Base-by-base conservation (phyloP, 352 stramenopile species). In the Lagenidium giganteum region DNA sequence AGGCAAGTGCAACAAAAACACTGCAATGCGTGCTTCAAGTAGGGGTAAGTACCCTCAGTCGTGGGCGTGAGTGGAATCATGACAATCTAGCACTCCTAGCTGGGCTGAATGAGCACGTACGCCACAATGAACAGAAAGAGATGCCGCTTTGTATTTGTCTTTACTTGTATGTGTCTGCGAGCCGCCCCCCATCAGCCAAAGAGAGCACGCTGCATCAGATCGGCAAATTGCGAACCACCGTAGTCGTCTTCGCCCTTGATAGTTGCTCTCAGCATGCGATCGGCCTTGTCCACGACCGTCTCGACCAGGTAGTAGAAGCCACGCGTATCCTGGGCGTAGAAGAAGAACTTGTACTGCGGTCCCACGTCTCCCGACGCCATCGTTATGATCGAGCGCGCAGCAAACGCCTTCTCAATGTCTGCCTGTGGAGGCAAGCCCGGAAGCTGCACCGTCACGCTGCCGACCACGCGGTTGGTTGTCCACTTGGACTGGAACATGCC, bases 311-410 rank as follows among this genome's bases (percentile, higher is more conserved):
- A 91, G 35, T 74, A 80, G 8, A 60, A 50, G 8, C 72, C 70
- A 23, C 75, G 61, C 12, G 56, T 59, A 53, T 88, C 75, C 54
- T 91, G 79, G 22, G 75, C 75, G 54, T 87, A 88, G 49, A 88
- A 91, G 58, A 91, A 91, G 41, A 91, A 91, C 54, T 91, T 91
- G 66, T 78, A 83, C 60, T 91, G 79, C 29, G 69, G 61, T 3
- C 79, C 79, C 13, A 91, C 76, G 47, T 91, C 79, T 9, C 79
- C 75, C 21, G 79, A 87, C 11, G 79, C 75, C 75, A 91, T 91
- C 23, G 79, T 91, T 47, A 88, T 60, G 39, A 91, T 77, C 35
- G 59, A 66, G 5, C 51, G 55, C 7, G 57, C 58, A 1, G 67
- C 63, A 42, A 91, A 87, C 44, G 64, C 68, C 32, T 69, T 61